Percentiles rank a stretch among this genome's conserved stretches.
These are phyloP conservation scores for Mycogone perniciosa DNA, from an alignment of 2,329 filamentous ascomycete species.

Conservation along the genomic window DNA sequence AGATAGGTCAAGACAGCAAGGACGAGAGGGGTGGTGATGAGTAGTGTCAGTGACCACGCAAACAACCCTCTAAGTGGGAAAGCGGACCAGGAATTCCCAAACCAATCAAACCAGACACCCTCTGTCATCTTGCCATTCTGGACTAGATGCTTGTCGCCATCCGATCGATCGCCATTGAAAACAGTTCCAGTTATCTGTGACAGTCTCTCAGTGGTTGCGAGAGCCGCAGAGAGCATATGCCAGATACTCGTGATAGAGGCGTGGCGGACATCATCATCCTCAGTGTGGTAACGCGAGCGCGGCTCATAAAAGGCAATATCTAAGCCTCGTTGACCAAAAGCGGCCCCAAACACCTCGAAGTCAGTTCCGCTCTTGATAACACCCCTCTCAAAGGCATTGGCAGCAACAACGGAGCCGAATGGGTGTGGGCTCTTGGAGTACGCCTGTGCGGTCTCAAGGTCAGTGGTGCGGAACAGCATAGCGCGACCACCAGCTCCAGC, in stretches of 20 bases:
- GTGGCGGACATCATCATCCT: constrained; percentile 78
- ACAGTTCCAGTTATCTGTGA: constrained; percentile 59
- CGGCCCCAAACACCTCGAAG: constrained; percentile 73
- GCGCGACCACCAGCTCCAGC: constrained; percentile 87
- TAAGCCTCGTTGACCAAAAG: constrained; percentile 75
- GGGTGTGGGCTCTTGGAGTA: constrained; percentile 69
- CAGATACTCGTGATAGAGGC: constrained; percentile 67
- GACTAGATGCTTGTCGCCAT: constrained; percentile 53
- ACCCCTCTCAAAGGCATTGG: constrained; percentile 75
- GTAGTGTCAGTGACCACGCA: constrained; percentile 75
- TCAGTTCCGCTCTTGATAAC: constrained; percentile 83
- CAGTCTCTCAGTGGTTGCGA: constrained; percentile 67
- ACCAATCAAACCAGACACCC: constrained; percentile 91
- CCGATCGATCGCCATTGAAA: constrained; percentile 56
- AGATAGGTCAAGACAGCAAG: constrained; percentile 63
- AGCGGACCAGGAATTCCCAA: constrained; percentile 71
- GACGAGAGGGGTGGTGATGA: constrained; percentile 71
- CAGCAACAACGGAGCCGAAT: constrained; percentile 75
- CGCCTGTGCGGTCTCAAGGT: constrained; percentile 74
- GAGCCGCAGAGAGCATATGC: constrained; percentile 88
- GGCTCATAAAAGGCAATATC: constrained; percentile 91
- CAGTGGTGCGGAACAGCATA: constrained; percentile 79
- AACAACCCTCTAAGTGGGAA: constrained; percentile 79
- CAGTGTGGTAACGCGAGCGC: constrained; percentile 81
- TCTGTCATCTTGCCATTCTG: constrained; percentile 59